Conservation (phyloP, 495 filamentous ascomycete genomes). For the Aspergillus funiculosus region DNA sequence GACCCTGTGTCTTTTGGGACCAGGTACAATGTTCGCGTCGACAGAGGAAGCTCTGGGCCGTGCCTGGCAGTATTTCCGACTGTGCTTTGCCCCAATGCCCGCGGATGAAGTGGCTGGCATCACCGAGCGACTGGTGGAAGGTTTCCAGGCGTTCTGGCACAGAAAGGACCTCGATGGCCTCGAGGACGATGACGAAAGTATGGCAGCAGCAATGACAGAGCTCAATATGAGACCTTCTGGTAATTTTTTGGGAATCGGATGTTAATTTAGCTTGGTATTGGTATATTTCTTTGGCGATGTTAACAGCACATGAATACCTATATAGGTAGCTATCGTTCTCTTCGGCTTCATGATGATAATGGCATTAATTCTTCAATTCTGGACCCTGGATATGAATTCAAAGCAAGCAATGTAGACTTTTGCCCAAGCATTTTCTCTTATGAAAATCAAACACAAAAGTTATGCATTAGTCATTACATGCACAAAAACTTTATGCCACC, state of each 20-base stretch:
- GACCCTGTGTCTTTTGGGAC: slow-evolving; percentile 57
- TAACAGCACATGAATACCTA: no score
- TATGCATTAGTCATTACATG: slow-evolving; percentile 3
- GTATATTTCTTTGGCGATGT: no score
- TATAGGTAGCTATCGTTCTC: no score
- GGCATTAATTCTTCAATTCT: no score
- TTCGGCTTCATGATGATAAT: no score
- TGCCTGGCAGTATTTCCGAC: slow-evolving; percentile 62
- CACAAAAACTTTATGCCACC: background rate
- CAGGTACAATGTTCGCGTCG: slow-evolving; percentile 67
- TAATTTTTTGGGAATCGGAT: slow-evolving; percentile 28
- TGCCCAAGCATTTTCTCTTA: no score
- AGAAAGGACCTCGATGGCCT: slow-evolving; percentile 61
- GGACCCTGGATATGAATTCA: no score
- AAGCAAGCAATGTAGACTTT: no score
- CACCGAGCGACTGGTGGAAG: slow-evolving; percentile 58
- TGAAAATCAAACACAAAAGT: no score
- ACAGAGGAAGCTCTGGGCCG: slow-evolving; percentile 43
- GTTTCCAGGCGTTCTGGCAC: slow-evolving; percentile 67
- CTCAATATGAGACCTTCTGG: slow-evolving; percentile 9
- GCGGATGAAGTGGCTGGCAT: slow-evolving; percentile 58
- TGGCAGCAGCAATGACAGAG: slow-evolving; percentile 14
- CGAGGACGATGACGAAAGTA: slow-evolving; percentile 42
- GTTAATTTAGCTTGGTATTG: slow-evolving; percentile 9
- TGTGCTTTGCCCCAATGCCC: slow-evolving; percentile 81